Base-by-base conservation (phyloP, 345 rosid species). In the Eucalyptus erythrocorys region DNA sequence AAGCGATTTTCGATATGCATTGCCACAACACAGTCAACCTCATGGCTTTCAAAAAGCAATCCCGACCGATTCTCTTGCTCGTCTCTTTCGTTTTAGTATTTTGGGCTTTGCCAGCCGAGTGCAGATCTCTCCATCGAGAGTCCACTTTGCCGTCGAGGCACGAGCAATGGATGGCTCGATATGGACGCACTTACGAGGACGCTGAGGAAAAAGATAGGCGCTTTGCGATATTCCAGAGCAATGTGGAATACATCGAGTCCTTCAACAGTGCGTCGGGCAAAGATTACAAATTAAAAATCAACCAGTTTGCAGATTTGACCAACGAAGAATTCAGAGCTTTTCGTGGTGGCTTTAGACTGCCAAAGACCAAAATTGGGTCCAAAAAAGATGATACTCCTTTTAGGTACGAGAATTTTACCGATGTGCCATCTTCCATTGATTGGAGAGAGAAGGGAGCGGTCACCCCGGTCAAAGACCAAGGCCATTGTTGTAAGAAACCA, bases 261-360 rank as follows among this genome's bases (percentile, higher is more conserved):
- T 90, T 89, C 82, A 91, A 93, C 87, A 91, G 90, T 66, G 90
- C 91, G 49, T 88, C 42, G 85, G 90, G 88, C 87, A 87, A 85
- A 27, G 90, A 94, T 51, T 95, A 90, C 89, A 92, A 92, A 88
- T 94, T 96, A 51, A 91, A 92, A 42, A 91, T 94, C 85, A 95
- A 95, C 89, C 89, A 89, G 88, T 96, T 94, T 87, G 92, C 95
- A 1, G 97, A 94, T 91, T 45, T 89, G 85, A 92, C 93, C 4
- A 48, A 91, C 21, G 97, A 93, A 19, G 98, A 96, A 89, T 95
- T 95, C 82, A 90, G 91, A 71, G 89, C 76, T n/a, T 64, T 88
- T 42, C 89, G 92, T 87, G 93, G 92, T 1, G 94, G 96, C 79
- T 90, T 91, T n/a, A 91, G 90, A 86, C n/a, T 10, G 19, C 88